Evolutionary conservation across 208 protist species (phyloP).

Genomic region (Wallacemonas rigidus): DNA sequence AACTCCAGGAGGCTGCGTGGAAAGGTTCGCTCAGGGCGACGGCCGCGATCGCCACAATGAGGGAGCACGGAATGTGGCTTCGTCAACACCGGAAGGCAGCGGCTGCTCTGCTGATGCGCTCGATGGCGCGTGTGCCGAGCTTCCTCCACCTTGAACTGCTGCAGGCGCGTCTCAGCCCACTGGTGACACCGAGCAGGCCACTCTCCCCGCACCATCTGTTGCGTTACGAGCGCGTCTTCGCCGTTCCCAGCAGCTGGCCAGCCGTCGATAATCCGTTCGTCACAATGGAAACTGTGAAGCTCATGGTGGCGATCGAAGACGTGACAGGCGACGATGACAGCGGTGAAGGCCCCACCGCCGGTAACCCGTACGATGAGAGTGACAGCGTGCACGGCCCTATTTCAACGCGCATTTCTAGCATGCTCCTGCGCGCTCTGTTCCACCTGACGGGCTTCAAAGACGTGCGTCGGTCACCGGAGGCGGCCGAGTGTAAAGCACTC

Average conservation of each 20-base stretch:
- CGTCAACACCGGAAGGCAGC: constrained; percentile 47
- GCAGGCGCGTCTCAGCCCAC: background rate
- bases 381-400: constrained; percentile 7
- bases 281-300: constrained; percentile 18
- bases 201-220: constrained; percentile 21
- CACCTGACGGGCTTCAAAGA: constrained; percentile 56
- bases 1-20: constrained; percentile 47
- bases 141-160: constrained; percentile 54
- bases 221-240: constrained; percentile 37
- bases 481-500: constrained; percentile 71
- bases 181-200: background rate
- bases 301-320: constrained; percentile 18
- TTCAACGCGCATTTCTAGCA: constrained; percentile 24
- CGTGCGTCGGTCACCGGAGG: constrained; percentile 30
- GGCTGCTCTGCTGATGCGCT: constrained; percentile 34
- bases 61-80: constrained; percentile 64
- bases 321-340: background rate
- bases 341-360: background rate
- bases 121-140: constrained; percentile 25
- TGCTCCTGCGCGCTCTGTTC: constrained; percentile 39
- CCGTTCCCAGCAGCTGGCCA: constrained; percentile 35
- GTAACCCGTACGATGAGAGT: constrained; percentile 15
- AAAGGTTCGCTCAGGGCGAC: constrained; percentile 54
- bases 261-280: constrained; percentile 38
- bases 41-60: constrained; percentile 54